phyloP scores from a whole-genome alignment of 805 yeast genomes.

The Lipomyces orientalis region DNA sequence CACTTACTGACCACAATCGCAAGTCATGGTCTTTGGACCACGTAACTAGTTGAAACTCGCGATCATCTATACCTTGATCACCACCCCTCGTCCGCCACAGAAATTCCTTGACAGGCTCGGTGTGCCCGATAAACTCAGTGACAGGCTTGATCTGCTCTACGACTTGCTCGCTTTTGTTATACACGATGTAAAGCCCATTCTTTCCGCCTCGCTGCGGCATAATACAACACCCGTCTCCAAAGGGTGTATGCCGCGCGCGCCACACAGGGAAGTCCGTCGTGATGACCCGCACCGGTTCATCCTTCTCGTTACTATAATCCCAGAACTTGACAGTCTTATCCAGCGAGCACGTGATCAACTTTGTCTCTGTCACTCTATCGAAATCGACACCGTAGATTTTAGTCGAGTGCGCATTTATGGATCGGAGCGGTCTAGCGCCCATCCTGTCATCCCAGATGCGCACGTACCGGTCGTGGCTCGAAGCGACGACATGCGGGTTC shows the following conservation, averaged over 20 bases:
- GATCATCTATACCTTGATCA: slow-evolving; percentile 57
- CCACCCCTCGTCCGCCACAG: slow-evolving; percentile 77
- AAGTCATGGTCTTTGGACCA: slow-evolving; percentile 92
- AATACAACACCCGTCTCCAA: slow-evolving; percentile 84
- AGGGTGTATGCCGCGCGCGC: slow-evolving; percentile 86
- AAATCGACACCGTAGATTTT: slow-evolving; percentile 91
- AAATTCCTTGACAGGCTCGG: slow-evolving; percentile 84
- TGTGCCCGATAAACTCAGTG: slow-evolving; percentile 76
- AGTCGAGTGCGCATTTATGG: slow-evolving; percentile 76
- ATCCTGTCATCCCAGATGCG: slow-evolving; percentile 88
- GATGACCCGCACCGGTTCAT: slow-evolving; percentile 62
- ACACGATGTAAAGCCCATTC: slow-evolving; percentile 62
- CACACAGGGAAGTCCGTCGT: slow-evolving; percentile 83
- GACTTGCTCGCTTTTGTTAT: slow-evolving; percentile 36
- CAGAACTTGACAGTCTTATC: slow-evolving; percentile 85
- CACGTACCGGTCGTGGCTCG: slow-evolving; percentile 81
- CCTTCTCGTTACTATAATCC: slow-evolving; percentile 57
- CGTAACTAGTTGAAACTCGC: slow-evolving; percentile 89
- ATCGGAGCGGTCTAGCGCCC: slow-evolving; percentile 74
- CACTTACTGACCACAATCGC: slow-evolving; percentile 75
- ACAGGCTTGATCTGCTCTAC: slow-evolving; percentile 56
- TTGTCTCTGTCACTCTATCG: slow-evolving; percentile 61
- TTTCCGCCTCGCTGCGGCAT: slow-evolving; percentile 91
- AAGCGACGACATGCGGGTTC: slow-evolving; percentile 78
- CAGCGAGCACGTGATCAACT: slow-evolving; percentile 81